These are phyloP conservation scores for Globisporangium polare DNA, from an alignment of 352 stramenopile genomes.

Conservation along the genomic window DNA sequence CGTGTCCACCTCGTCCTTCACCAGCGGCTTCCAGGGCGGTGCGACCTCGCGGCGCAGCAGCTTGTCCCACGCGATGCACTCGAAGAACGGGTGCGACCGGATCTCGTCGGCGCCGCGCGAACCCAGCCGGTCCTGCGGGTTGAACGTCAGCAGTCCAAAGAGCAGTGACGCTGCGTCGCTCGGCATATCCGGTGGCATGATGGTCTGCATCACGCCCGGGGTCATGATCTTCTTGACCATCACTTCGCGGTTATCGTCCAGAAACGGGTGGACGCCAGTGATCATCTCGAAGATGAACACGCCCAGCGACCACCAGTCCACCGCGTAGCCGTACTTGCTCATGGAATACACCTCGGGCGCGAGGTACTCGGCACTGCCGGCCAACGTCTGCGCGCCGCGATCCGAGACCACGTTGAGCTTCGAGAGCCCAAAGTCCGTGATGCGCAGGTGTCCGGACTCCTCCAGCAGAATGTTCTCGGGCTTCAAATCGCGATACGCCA, in stretches of 20 bases:
- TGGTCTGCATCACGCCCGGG: slow-evolving; percentile 42
- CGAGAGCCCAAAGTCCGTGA: slow-evolving; percentile 96
- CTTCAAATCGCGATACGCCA: slow-evolving; percentile 97
- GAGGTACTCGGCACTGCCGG: slow-evolving; percentile 89
- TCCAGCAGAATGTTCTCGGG: slow-evolving; percentile 94
- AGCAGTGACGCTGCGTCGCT: slow-evolving; percentile 68
- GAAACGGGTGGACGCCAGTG: slow-evolving; percentile 86
- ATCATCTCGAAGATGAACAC: slow-evolving; percentile 91
- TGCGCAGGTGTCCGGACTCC: slow-evolving; percentile 90
- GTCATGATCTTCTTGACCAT: slow-evolving; percentile 90
- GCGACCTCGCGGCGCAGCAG: slow-evolving; percentile 53
- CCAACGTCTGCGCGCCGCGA: slow-evolving; percentile 58
- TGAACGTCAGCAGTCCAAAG: slow-evolving; percentile 66
- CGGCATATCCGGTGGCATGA: slow-evolving; percentile 70
- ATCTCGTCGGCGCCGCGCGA: slow-evolving; percentile 59
- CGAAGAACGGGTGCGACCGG: slow-evolving; percentile 86
- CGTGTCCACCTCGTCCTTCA: slow-evolving; percentile 70
- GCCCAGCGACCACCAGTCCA: slow-evolving; percentile 92
- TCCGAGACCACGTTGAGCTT: slow-evolving; percentile 76
- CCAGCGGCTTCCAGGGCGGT: slow-evolving; percentile 59
- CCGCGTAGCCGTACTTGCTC: slow-evolving; percentile 76
- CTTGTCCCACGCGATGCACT: slow-evolving; percentile 74
- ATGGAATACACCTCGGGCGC: slow-evolving; percentile 81
- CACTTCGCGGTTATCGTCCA: slow-evolving; percentile 77
- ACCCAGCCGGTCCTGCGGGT: slow-evolving; percentile 63